Conservation (phyloP, 257 asterid species). For the Petunia axillaris region DNA sequence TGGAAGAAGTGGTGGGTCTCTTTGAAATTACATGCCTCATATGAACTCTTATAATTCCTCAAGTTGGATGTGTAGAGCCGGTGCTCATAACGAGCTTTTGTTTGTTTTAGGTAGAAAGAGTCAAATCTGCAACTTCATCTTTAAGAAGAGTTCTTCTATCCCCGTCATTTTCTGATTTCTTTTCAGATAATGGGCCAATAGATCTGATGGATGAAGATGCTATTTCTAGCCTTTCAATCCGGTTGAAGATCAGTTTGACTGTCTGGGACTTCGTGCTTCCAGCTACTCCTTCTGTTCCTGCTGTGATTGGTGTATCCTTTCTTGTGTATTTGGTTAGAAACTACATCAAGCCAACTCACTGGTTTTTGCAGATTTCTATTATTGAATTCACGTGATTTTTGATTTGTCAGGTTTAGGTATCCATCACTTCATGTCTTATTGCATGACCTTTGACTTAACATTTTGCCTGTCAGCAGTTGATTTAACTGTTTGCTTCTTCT, state of each 20-base stretch:
- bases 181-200: slow-evolving; percentile 67
- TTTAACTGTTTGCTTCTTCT: slow-evolving; percentile 10
- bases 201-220: slow-evolving; percentile 99
- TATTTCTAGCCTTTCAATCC: slow-evolving; percentile 67
- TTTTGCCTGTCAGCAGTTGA: neutral
- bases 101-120: slow-evolving; percentile 68
- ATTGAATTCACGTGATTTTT: neutral
- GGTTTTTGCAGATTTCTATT: neutral
- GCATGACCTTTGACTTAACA: slow-evolving; percentile 15
- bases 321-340: slow-evolving; percentile 19
- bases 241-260: slow-evolving; percentile 79
- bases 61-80: slow-evolving; percentile 13
- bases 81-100: slow-evolving; percentile 32
- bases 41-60: slow-evolving; percentile 10
- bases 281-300: slow-evolving; percentile 91
- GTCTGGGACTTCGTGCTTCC: slow-evolving; percentile 98
- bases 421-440: neutral
- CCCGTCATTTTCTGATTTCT: slow-evolving; percentile 75
- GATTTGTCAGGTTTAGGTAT: slow-evolving; percentile 13
- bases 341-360: neutral
- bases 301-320: slow-evolving; percentile 99
- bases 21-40: slow-evolving; percentile 30
- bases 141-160: slow-evolving; percentile 79
- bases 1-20: slow-evolving; percentile 75
- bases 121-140: slow-evolving; percentile 74